Evolutionary conservation across 176 grass and related monocot genomes (phyloP), one percentile per base, ranked within the genome.

Genomic region (Triticum timopheevii): DNA sequence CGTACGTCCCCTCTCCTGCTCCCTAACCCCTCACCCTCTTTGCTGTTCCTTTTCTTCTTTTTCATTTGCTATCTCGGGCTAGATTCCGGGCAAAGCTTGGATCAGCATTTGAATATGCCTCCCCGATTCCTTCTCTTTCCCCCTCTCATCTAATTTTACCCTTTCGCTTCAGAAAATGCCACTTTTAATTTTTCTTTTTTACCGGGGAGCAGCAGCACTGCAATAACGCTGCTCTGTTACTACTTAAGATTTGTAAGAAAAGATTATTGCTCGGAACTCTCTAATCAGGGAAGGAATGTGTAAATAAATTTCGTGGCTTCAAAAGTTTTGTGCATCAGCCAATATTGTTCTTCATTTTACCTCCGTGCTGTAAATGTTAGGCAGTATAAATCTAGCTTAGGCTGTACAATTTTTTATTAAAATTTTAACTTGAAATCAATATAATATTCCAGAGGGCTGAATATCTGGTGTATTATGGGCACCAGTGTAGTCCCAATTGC

Each of bases 401-500:
- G 47, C 66, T 49, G 50, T 54, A 54, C 50, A 7, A 2, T 2
- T 54, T 54, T 54, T 54, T 19, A 19, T 54, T 54, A 19, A 7
- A 54, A 19, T 54, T 54, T 54, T 54, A 19, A 19, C 50, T 54
- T 54, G 2, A 54, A 54, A 54, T 54, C 6, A 54, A 54, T 17
- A 54, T 19, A 19, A 54, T 54, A 2, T 54, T 59, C 54, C 80
- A 98, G 95, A 10, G 95, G 93, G 13, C 66, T 95, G 47, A 89
- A 95, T 28, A 87, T 95, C 82, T 98, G 95, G 95, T 91, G 95
- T 73, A 89, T 93, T 70, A 78, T 88, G 83, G 92, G 90, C 67
- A 33, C 63, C 87, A 76, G 2, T 47, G 80, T 90, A 25, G 35
- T 92, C 58, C 91, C 93, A 47, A 47, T 93, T 24, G 82, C 89